These are phyloP conservation scores for Oryza coarctata DNA, from an alignment of 176 grass and related monocot genomes.

Conservation along the genomic window DNA sequence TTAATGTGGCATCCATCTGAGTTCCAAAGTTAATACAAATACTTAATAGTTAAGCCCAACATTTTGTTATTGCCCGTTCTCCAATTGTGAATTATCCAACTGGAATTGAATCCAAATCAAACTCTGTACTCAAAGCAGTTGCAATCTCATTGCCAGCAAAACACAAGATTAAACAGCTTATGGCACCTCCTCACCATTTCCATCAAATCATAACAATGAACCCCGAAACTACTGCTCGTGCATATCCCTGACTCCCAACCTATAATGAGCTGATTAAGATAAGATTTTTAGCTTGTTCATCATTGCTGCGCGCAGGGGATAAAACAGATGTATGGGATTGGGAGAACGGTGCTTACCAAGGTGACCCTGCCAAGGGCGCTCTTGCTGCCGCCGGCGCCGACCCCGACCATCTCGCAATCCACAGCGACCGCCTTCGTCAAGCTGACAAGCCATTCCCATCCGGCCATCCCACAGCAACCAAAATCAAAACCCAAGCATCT, in stretches of 20 bases:
- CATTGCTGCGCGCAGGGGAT: not conserved
- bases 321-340: not conserved
- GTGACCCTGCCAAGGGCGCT: constrained; percentile 82
- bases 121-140: not conserved
- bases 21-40: not conserved
- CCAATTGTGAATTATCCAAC: not conserved
- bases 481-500: constrained; percentile 27
- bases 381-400: constrained; percentile 60
- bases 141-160: not conserved
- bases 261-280: not conserved
- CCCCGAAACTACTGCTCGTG: not conserved
- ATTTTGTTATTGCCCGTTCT: not conserved
- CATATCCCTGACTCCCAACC: not conserved
- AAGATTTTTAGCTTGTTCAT: not conserved
- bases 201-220: not conserved
- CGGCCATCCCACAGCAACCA: not conserved
- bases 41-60: not conserved
- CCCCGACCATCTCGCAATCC: constrained; percentile 95
- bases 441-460: constrained; percentile 31
- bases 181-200: not conserved
- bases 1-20: not conserved
- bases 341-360: constrained; percentile 47
- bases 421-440: constrained; percentile 75
- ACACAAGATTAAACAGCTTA: not conserved
- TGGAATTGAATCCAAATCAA: not conserved